Conservation (phyloP, 805 yeast genomes). For the Ogataea philodendri region DNA sequence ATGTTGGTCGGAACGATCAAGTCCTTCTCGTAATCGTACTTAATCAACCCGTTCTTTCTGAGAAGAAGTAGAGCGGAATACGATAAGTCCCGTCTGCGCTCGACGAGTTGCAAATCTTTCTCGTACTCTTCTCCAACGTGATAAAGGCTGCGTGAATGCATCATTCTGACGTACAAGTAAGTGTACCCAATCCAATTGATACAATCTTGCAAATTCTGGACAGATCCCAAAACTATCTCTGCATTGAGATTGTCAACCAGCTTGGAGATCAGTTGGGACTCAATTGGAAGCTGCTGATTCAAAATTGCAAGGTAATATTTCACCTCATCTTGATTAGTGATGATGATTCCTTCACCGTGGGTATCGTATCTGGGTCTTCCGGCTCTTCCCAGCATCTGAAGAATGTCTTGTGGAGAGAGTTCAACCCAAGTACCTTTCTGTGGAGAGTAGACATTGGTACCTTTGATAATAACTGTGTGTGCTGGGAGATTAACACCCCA, state of each 20-base stretch:
- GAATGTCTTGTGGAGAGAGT: constrained; percentile 89
- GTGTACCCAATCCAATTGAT: constrained; percentile 77
- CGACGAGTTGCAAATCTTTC: constrained; percentile 45
- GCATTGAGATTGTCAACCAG: constrained; percentile 81
- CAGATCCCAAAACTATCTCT: constrained; percentile 73
- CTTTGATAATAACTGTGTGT: constrained; percentile 88
- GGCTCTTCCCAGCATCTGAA: constrained; percentile 98
- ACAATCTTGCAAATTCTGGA: constrained; percentile 62
- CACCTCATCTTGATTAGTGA: constrained; percentile 81
- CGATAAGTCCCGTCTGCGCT: constrained; percentile 62
- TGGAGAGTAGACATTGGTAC: constrained; percentile 92
- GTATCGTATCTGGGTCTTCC: constrained; percentile 95
- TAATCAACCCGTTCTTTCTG: constrained; percentile 53
- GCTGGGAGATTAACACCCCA: constrained; percentile 98
- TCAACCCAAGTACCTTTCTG: constrained; percentile 87
- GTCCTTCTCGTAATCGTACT: constrained; percentile 53
- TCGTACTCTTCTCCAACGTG: constrained; percentile 68
- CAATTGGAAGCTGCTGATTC: constrained; percentile 89
- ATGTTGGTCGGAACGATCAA: constrained; percentile 58
- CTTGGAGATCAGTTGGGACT: constrained; percentile 73
- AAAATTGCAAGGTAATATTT: constrained; percentile 88
- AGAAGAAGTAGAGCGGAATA: constrained; percentile 74
- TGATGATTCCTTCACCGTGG: constrained; percentile 90
- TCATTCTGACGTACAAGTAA: constrained; percentile 77
- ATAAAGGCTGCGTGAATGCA: constrained; percentile 67